Percentiles rank a stretch among this genome's conserved stretches.
These are phyloP conservation scores for Hymenotorrendiella dingleyae DNA, from an alignment of 2,329 filamentous ascomycete species.

Conservation along the genomic window DNA sequence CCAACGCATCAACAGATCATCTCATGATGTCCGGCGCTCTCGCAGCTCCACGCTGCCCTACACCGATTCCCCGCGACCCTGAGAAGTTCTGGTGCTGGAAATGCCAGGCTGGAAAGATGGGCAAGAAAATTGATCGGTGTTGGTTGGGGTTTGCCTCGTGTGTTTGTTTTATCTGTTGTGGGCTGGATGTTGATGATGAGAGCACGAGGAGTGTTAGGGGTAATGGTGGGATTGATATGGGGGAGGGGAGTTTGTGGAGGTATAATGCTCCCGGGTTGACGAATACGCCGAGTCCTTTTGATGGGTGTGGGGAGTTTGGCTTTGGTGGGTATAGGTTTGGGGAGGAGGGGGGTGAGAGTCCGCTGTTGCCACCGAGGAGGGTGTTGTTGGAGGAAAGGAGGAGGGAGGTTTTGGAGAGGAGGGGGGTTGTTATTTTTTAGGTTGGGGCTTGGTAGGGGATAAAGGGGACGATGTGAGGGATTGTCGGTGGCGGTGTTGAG, in stretches of 20 bases:
- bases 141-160: constrained; percentile 14
- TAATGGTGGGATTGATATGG: neutral
- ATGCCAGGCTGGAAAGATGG: constrained; percentile 18
- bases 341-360: neutral
- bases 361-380: neutral
- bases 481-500: too few relatives aligned
- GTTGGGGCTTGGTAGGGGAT: too few relatives aligned
- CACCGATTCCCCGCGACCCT: neutral
- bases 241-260: neutral
- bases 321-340: neutral
- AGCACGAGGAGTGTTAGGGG: neutral
- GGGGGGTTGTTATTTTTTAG: too few relatives aligned
- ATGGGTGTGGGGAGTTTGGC: neutral
- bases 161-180: constrained; percentile 25
- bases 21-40: constrained; percentile 14
- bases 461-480: too few relatives aligned
- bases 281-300: neutral
- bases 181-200: constrained; percentile 21
- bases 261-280: too few relatives aligned
- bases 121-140: constrained; percentile 20
- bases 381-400: neutral
- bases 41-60: neutral
- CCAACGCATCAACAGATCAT: constrained; percentile 12
- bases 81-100: constrained; percentile 22
- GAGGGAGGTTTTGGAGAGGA: neutral